Percentiles rank a stretch among this genome's conserved stretches.
Evolutionary conservation across 2,329 filamentous ascomycete species (phyloP).

Genomic region (Xylogone sp.): DNA sequence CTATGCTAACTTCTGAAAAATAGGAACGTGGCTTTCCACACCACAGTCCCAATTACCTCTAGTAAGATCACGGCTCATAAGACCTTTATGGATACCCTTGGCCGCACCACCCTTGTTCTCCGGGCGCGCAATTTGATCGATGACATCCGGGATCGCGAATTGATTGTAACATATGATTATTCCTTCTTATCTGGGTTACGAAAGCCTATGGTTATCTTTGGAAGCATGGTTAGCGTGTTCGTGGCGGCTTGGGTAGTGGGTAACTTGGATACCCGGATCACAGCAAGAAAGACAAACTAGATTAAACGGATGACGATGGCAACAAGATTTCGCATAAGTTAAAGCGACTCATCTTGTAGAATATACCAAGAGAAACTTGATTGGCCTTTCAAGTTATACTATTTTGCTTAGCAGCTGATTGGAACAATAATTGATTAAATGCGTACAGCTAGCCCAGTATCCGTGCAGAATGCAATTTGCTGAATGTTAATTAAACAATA

Average conservation of each 20-base stretch:
- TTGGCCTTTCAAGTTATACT: no score
- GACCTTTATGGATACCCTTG: slow-evolving; percentile 91
- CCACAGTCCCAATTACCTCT: slow-evolving; percentile 66
- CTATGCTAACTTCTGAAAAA: slow-evolving; percentile 8
- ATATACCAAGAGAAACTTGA: neutral
- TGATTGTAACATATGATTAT: slow-evolving; percentile 87
- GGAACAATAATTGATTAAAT: no score
- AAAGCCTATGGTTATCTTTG: slow-evolving; percentile 82
- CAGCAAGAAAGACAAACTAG: slow-evolving; percentile 15
- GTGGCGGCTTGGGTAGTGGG: slow-evolving; percentile 70
- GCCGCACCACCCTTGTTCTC: slow-evolving; percentile 77
- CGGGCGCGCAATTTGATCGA: slow-evolving; percentile 85
- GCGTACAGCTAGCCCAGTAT: neutral
- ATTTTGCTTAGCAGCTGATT: no score
- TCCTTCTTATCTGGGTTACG: slow-evolving; percentile 69
- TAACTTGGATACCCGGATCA: slow-evolving; percentile 26
- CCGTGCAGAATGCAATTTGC: neutral
- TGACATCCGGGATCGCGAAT: slow-evolving; percentile 77
- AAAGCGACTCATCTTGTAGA: neutral
- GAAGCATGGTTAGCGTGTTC: slow-evolving; percentile 71
- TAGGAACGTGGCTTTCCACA: slow-evolving; percentile 77
- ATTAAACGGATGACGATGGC: neutral
- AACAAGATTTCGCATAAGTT: neutral
- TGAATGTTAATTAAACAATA: neutral
- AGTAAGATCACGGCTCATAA: slow-evolving; percentile 62